phyloP scores from a whole-genome alignment of 345 rosid genomes.

The Moringa oleifera region DNA sequence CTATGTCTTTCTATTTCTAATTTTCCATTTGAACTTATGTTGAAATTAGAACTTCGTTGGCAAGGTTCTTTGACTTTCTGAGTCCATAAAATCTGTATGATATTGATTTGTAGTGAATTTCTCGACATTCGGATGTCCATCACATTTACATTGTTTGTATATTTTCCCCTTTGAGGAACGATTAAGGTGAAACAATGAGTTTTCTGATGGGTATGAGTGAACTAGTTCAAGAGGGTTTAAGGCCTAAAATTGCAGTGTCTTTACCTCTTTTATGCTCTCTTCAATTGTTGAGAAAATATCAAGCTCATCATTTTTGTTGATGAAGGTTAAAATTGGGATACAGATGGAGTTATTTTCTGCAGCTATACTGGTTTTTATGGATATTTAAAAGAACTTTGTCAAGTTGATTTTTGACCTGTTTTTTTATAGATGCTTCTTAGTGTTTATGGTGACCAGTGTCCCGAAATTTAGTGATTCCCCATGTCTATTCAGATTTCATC shows the following conservation, averaged over 20 bases:
- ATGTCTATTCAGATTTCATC: too few relatives aligned
- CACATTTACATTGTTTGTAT: constrained; percentile 3
- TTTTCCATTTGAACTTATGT: background rate
- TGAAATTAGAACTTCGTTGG: constrained; percentile 8
- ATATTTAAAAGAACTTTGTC: too few relatives aligned
- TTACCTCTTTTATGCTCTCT: too few relatives aligned
- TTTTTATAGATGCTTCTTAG: too few relatives aligned
- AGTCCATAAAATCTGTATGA: background rate
- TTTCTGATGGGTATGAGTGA: background rate
- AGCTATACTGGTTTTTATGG: too few relatives aligned
- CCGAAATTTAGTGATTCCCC: too few relatives aligned
- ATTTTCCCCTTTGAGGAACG: background rate
- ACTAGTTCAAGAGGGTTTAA: background rate
- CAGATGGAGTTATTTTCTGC: too few relatives aligned
- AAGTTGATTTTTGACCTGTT: too few relatives aligned
- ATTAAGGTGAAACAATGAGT: background rate
- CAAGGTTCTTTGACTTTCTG: background rate
- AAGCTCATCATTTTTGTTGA: background rate
- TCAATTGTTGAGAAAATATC: background rate
- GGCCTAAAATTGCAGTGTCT: too few relatives aligned
- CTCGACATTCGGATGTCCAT: too few relatives aligned
- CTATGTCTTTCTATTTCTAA: background rate
- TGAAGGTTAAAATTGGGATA: too few relatives aligned
- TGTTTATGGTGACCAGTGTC: too few relatives aligned
- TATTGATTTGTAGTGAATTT: background rate